Evolutionary conservation across 768 basidiomycete species (phyloP), one percentile per base, ranked within the genome.

Genomic region (Leccinum pellstonianum): DNA sequence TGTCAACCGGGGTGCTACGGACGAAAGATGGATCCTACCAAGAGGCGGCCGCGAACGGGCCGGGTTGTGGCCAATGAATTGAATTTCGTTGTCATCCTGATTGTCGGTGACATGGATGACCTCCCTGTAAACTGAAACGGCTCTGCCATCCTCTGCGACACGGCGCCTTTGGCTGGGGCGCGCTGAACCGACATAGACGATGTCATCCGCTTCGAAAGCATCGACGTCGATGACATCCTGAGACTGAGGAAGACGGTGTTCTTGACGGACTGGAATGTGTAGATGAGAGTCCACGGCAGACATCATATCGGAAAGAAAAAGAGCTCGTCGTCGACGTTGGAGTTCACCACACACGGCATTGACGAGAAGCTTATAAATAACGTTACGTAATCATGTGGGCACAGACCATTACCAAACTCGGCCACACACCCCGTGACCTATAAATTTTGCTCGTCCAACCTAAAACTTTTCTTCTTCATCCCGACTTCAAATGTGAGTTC

Each of bases 141-240:
- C 63, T 23, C 68, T 59, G 54, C 65, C 64, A 56, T 65, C 70
- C 31, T 69, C 66, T 53, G 57, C 64, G 35, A 67, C 35, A 46
- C 66, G 66, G 54, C 71, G 61, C 66, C 75, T 60, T 64, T 68
- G 72, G 52, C 50, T 59, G 41, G 70, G 54, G 31, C 55, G 73
- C 19, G 60, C 35, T 10, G 73, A 66, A 15, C 68, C 62, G 17
- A 73, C 57, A 29, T 65, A 68, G 25, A 75, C 60, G 17, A 74
- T 56, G 37, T 69, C 70, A 41, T 77, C 75, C 21, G 70, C 67
- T 43, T 78, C 77, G 51, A 77, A 62, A 6, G 73, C 67, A 68
- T 81, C 80, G 60, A 81, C 77, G 65, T 81, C 80, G 53, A 82
- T 81, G 56, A 81, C 62, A 56, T 76, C 75, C 9, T 64, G 64